Evolutionary conservation across 2,329 filamentous ascomycete species (phyloP), one percentile per base, ranked within the genome.

Genomic region (Coleophoma crateriformis): DNA sequence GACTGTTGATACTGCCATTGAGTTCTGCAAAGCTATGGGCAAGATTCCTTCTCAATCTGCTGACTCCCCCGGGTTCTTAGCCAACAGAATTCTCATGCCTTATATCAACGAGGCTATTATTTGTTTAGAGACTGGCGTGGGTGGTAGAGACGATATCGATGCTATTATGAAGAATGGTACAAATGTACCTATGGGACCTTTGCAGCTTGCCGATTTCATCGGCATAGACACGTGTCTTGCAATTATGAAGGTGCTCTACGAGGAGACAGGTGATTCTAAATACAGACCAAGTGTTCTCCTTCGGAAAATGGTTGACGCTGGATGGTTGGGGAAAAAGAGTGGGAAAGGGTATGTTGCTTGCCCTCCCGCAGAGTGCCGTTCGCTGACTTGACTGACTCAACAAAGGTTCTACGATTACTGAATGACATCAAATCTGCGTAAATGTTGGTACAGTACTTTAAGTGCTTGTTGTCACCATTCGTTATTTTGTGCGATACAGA

Each of bases 131-230:
- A 96, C 94, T 0, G 88, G 89, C 3, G 84, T 99, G 0, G 94
- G 94, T 15, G 79, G 82, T 56, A 86, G 88, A 59, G 91, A 97
- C 64, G 88, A 92, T 56, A 99, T 99, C 58, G 94, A 99, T 65
- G 85, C 80, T 57, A 99, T 99, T 62, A 99, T 99, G 94, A 97
- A 96, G 80, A 96, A 96, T 61, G 94, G 94, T 43, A 99, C 94
- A 19, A 96, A 96, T 65, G 94, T 99, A 38, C 94, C 94, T 20
- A 99, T 99, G 94, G 94, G 94, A 0, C 94, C 94, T 10, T 75
- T 99, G 57, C 85, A 90, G 62, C 72, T 99, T 61, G 94, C 94
- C 2, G 94, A 99, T 69, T 99, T 99, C 64, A 97, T 99, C 62
- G 94, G 94, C 7, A 77, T 99, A 41, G 94, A 99, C 67, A 99